These are phyloP conservation scores for Phyllosticta citrichinensis DNA, from an alignment of 2,329 filamentous ascomycete species.

Conservation along the genomic window DNA sequence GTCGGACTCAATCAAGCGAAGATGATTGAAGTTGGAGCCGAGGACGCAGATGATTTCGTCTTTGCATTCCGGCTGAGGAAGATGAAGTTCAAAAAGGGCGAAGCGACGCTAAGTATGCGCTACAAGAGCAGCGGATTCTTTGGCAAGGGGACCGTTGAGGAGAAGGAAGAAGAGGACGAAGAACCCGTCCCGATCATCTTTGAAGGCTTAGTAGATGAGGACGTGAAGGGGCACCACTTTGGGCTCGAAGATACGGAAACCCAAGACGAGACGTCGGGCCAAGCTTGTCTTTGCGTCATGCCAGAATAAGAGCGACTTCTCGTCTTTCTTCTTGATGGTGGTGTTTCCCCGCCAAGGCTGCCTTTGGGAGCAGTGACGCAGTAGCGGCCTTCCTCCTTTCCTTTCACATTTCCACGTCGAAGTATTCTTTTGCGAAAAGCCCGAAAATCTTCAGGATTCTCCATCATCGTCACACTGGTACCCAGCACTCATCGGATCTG, in stretches of 20 bases:
- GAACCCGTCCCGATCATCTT: not conserved
- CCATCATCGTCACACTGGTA: too few species aligned
- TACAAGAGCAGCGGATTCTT: slow-evolving; percentile 2
- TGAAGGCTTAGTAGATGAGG: not conserved
- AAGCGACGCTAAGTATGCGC: not conserved
- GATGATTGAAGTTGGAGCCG: not conserved
- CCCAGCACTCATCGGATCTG: not conserved
- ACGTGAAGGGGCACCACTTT: not conserved
- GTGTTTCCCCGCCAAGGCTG: too few species aligned
- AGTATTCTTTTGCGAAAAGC: too few species aligned
- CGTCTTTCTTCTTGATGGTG: not conserved
- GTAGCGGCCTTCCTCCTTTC: too few species aligned
- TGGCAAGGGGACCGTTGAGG: not conserved
- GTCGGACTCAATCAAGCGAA: not conserved
- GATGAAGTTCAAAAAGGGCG: not conserved
- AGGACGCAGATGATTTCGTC: slow-evolving; percentile 5
- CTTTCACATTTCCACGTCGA: too few species aligned
- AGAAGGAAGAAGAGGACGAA: not conserved
- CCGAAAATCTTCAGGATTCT: too few species aligned
- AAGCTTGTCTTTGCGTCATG: not conserved
- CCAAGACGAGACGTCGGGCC: not conserved
- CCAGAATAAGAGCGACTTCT: not conserved
- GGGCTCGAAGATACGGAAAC: not conserved
- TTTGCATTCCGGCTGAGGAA: slow-evolving; percentile 3
- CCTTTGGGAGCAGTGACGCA: too few species aligned